Conservation (phyloP, 331 rosid genomes). For the Quercus tomentella region DNA sequence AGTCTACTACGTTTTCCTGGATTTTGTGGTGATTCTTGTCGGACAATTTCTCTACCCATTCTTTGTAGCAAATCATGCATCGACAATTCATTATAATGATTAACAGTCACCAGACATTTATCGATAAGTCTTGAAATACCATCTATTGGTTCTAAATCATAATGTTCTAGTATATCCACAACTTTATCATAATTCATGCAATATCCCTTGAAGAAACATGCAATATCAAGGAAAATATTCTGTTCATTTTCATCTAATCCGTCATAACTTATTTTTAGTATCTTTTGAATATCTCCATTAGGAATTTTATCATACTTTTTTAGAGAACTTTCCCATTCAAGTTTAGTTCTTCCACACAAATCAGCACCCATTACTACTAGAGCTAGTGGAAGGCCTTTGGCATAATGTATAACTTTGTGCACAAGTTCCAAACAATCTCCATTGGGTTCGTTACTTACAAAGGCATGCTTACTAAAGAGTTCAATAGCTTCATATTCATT, state of each 20-base stretch:
- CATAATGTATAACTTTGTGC: conserved; percentile 13
- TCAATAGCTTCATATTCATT: conserved; percentile 13
- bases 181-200: background rate
- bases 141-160: conserved; percentile 19
- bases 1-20: no score
- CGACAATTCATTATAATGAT: background rate
- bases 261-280: conserved; percentile 26
- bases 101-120: conserved; percentile 12
- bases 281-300: background rate
- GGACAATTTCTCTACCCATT: no score
- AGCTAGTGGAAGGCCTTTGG: conserved; percentile 32
- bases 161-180: background rate
- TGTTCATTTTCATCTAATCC: conserved; percentile 22
- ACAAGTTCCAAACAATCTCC: background rate
- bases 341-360: no score
- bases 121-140: conserved; percentile 26
- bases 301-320: no score
- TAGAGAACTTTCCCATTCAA: no score
- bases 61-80: background rate
- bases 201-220: conserved; percentile 35
- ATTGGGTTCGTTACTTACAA: conserved; percentile 9
- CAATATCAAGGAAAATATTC: conserved; percentile 29
- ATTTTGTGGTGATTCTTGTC: no score
- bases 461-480: conserved; percentile 31
- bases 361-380: no score